phyloP scores from a whole-genome alignment of 1,284 basidiomycete species.

The Grifola frondosa region DNA sequence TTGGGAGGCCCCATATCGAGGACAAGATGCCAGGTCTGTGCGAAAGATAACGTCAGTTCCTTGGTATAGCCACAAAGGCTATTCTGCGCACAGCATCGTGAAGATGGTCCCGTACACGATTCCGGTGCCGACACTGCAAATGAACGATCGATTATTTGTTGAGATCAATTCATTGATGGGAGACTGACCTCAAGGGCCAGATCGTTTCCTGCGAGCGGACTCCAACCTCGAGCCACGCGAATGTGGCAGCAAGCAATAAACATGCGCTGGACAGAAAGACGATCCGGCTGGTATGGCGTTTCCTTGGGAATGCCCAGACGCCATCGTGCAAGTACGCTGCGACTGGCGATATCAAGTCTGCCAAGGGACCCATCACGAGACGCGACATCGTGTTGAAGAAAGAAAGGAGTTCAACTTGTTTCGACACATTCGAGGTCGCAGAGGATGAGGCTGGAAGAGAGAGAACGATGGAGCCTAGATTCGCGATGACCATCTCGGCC shows the following conservation, averaged over 20 bases:
- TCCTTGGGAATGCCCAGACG: conserved; percentile 39
- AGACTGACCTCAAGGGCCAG: conserved; percentile 60
- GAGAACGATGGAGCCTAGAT: conserved; percentile 72
- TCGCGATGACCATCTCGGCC: conserved; percentile 82
- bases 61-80: background rate
- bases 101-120: conserved; percentile 67
- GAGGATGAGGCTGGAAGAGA: conserved; percentile 47
- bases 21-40: conserved; percentile 66
- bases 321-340: conserved; percentile 41
- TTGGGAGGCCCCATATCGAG: conserved; percentile 65
- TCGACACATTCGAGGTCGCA: conserved; percentile 30
- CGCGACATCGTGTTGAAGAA: conserved; percentile 69
- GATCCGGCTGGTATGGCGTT: conserved; percentile 58
- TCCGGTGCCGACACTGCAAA: conserved; percentile 57
- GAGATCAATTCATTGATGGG: background rate
- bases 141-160: background rate
- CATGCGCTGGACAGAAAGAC: conserved; percentile 54
- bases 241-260: conserved; percentile 47
- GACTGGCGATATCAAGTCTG: conserved; percentile 67
- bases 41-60: background rate
- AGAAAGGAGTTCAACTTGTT: conserved; percentile 70
- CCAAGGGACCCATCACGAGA: conserved; percentile 65
- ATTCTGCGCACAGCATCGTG: conserved; percentile 60
- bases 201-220: conserved; percentile 49
- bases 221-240: conserved; percentile 50